Evolutionary conservation across 768 basidiomycete genomes (phyloP).

Genomic region (Lactarius sanguifluus): DNA sequence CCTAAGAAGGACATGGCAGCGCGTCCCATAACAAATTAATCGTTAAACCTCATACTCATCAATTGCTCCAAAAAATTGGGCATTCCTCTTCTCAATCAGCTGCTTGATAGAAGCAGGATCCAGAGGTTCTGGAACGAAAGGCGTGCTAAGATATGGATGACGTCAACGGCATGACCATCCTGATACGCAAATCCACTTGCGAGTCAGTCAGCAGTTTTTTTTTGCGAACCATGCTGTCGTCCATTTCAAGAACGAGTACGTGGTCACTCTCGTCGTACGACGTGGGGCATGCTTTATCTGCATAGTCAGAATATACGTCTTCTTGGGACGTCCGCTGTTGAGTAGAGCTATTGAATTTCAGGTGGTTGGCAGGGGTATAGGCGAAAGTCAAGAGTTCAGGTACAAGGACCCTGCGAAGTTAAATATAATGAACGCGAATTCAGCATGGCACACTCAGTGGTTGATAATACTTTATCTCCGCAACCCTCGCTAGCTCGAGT

Average conservation of each 20-base stretch:
- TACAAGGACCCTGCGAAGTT: conserved; percentile 60
- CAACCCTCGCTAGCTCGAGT: conserved; percentile 71
- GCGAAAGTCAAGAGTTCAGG: conserved; percentile 81
- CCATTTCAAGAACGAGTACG: conserved; percentile 53
- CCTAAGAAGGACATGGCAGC: conserved; percentile 38
- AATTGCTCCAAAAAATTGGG: conserved; percentile 43
- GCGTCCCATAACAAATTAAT: conserved; percentile 28
- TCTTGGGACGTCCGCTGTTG: conserved; percentile 39
- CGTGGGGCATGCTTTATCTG: conserved; percentile 31
- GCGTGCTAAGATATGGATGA: conserved; percentile 9
- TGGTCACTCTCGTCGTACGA: conserved; percentile 44
- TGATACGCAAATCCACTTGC: conserved; percentile 16
- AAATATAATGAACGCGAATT: conserved; percentile 7
- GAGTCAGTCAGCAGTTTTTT: not conserved
- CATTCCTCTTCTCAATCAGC: conserved; percentile 27
- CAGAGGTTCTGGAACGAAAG: conserved; percentile 21
- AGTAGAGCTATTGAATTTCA: conserved; percentile 52
- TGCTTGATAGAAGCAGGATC: conserved; percentile 23
- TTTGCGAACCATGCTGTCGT: conserved; percentile 39
- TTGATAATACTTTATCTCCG: conserved; percentile 71
- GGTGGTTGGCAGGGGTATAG: conserved; percentile 65
- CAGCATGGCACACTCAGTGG: not conserved
- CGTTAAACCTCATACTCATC: conserved; percentile 46
- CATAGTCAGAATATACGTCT: conserved; percentile 12
- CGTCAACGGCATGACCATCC: not conserved